Percentiles rank a stretch among this genome's conserved stretches.
These are phyloP conservation scores for Hypoxylon sp. DNA, from an alignment of 2,329 filamentous ascomycete species.

Conservation along the genomic window DNA sequence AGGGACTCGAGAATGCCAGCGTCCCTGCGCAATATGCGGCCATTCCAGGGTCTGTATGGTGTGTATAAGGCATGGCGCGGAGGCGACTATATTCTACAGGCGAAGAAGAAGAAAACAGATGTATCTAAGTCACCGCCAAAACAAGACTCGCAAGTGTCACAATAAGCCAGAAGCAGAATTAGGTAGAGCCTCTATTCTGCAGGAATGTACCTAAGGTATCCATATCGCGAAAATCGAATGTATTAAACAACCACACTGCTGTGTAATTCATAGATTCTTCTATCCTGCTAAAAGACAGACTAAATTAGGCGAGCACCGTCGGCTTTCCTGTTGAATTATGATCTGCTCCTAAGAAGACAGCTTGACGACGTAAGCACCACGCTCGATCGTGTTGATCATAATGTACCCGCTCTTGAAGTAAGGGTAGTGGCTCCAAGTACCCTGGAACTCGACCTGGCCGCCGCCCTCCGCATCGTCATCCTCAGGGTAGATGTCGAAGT, in stretches of 20 bases:
- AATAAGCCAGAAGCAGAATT: not conserved
- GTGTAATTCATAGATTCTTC: slow-evolving; percentile 27
- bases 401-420: slow-evolving; percentile 62
- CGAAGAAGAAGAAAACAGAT: slow-evolving; percentile 35
- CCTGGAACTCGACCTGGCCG: slow-evolving; percentile 55
- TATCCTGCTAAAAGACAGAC: slow-evolving; percentile 18
- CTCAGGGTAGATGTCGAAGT: slow-evolving; percentile 64
- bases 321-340: not conserved
- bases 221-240: slow-evolving; percentile 5
- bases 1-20: slow-evolving; percentile 55
- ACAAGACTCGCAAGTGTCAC: slow-evolving; percentile 1
- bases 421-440: slow-evolving; percentile 61
- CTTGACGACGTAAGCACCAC: slow-evolving; percentile 63
- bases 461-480: slow-evolving; percentile 59
- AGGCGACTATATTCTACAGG: slow-evolving; percentile 63
- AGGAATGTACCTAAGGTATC: not conserved
- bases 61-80: slow-evolving; percentile 63
- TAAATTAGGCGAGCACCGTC: not conserved
- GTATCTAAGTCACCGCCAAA: not conserved
- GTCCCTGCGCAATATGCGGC: slow-evolving; percentile 57
- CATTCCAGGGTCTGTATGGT: slow-evolving; percentile 63
- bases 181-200: not conserved
- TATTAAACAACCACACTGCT: not conserved
- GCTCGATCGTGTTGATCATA: slow-evolving; percentile 63
- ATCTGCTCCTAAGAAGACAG: slow-evolving; percentile 39